Percentiles rank a stretch among this genome's conserved stretches.
phyloP scores from a whole-genome alignment of 495 filamentous ascomycete species.

The Xylaria intraflava region DNA sequence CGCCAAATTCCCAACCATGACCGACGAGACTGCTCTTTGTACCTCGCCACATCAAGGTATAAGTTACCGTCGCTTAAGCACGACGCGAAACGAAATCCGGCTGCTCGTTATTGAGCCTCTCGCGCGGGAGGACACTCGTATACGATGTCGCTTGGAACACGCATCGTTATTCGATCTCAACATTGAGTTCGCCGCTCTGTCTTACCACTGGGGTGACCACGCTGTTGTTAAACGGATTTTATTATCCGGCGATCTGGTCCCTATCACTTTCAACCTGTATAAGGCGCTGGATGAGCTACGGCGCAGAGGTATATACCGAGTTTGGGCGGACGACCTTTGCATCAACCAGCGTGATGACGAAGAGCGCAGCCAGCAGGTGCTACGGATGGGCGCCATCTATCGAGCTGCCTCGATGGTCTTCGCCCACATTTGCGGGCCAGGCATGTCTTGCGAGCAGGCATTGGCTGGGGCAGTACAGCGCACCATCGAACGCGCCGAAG shows the following conservation, averaged over 20 bases:
- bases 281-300: slow-evolving; percentile 3
- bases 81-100: slow-evolving; percentile 2
- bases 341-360: slow-evolving; percentile 16
- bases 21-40: neutral
- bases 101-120: slow-evolving; percentile 3
- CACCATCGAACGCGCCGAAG: neutral
- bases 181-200: slow-evolving; percentile 7
- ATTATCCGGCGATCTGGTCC: neutral
- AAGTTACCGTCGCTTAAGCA: neutral
- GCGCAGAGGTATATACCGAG: neutral
- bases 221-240: neutral
- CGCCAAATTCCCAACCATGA: neutral
- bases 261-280: slow-evolving; percentile 3
- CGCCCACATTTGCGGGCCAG: neutral
- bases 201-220: slow-evolving; percentile 7
- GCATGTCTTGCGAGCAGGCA: neutral
- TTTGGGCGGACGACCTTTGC: slow-evolving; percentile 18
- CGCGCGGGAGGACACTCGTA: neutral
- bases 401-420: slow-evolving; percentile 1
- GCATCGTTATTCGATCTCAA: slow-evolving; percentile 2
- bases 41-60: slow-evolving; percentile 1
- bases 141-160: slow-evolving; percentile 1
- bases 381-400: slow-evolving; percentile 9
- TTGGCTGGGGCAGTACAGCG: neutral
- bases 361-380: slow-evolving; percentile 14